Evolutionary conservation across 2,329 filamentous ascomycete species (phyloP).

Genomic region (Cytospora mali): DNA sequence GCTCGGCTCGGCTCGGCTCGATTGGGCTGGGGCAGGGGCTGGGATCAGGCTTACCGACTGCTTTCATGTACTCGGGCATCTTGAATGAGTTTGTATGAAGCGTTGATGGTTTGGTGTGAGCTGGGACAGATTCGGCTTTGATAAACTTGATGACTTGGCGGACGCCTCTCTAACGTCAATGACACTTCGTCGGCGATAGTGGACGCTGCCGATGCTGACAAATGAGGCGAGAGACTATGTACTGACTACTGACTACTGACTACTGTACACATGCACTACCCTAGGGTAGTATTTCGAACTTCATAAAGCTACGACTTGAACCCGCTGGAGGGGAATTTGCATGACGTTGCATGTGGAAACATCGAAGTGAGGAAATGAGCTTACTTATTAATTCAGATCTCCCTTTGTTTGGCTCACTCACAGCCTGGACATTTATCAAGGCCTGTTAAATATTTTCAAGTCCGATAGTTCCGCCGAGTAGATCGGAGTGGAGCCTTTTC

Average conservation of each 20-base stretch:
- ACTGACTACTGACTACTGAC: too few species aligned
- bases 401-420: background rate
- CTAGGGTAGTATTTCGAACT: background rate
- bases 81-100: background rate
- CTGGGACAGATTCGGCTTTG: background rate
- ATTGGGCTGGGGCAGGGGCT: background rate
- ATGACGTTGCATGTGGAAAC: too few species aligned
- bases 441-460: background rate
- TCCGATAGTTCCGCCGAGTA: background rate
- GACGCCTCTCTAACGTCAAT: background rate
- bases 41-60: constrained; percentile 42
- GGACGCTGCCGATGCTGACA: background rate
- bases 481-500: background rate
- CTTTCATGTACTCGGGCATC: constrained; percentile 43
- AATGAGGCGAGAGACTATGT: background rate
- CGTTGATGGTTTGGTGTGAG: background rate
- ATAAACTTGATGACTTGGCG: background rate
- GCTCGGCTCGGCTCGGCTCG: too few species aligned
- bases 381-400: constrained; percentile 16
- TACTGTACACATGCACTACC: too few species aligned
- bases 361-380: background rate
- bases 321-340: background rate
- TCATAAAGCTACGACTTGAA: background rate
- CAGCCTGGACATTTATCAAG: background rate
- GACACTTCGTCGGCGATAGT: background rate